Conservation (phyloP, 352 stramenopile species). For the Pythium sukuiense region DNA sequence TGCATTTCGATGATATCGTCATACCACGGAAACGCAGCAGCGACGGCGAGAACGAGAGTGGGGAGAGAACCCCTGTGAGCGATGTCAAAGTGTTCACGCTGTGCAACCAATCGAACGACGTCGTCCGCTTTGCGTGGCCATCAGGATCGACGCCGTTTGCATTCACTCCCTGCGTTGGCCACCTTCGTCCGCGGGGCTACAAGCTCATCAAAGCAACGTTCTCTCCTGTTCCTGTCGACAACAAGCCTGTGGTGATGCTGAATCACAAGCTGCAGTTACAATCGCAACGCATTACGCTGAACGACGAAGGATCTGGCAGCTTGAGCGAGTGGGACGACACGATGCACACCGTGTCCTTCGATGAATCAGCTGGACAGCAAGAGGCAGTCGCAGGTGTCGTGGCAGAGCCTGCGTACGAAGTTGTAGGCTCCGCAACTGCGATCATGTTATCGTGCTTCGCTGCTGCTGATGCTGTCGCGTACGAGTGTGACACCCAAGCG, state of each 20-base stretch:
- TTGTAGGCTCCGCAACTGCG: slow-evolving; percentile 32
- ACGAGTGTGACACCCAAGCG: slow-evolving; percentile 54
- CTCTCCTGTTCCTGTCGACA: slow-evolving; percentile 24
- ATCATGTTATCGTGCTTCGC: slow-evolving; percentile 66
- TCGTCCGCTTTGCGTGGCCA: slow-evolving; percentile 77
- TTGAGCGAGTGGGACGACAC: slow-evolving; percentile 79
- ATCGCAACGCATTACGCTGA: slow-evolving; percentile 59
- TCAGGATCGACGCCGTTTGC: slow-evolving; percentile 45
- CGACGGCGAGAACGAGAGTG: neutral
- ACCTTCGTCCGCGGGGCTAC: slow-evolving; percentile 56
- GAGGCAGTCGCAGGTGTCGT: slow-evolving; percentile 14
- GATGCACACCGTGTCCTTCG: slow-evolving; percentile 59
- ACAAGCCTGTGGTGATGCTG: slow-evolving; percentile 40
- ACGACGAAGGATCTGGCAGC: slow-evolving; percentile 16
- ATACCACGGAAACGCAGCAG: slow-evolving; percentile 20
- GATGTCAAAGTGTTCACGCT: slow-evolving; percentile 79
- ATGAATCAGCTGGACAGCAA: slow-evolving; percentile 20
- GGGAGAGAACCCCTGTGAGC: neutral
- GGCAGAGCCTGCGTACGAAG: slow-evolving; percentile 51
- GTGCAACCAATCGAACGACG: slow-evolving; percentile 56
- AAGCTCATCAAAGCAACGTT: slow-evolving; percentile 83
- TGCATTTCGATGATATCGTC: slow-evolving; percentile 88
- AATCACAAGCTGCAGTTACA: slow-evolving; percentile 42
- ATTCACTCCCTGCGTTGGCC: slow-evolving; percentile 74
- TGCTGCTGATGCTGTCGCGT: slow-evolving; percentile 55